Percentiles rank a stretch among this genome's conserved stretches.
phyloP scores from a whole-genome alignment of 495 filamentous ascomycete species.

The Penicillium roqueforti region DNA sequence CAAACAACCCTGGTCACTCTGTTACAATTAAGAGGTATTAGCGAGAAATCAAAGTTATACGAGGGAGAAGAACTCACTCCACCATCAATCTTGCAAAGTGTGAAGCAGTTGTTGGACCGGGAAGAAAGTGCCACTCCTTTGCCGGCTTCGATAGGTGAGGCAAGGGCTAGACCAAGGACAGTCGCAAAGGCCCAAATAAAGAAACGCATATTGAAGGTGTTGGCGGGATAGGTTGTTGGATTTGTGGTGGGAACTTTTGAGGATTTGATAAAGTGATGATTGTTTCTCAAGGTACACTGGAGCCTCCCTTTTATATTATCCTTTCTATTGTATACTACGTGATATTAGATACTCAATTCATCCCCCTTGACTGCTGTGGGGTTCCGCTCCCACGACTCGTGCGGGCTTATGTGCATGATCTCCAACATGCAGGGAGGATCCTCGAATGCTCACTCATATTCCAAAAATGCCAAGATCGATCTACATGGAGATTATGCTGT shows the following conservation, averaged over 20 bases:
- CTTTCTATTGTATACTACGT: not conserved
- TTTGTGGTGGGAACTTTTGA: too few relatives aligned
- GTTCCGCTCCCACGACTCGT: not conserved
- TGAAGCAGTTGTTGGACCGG: not conserved
- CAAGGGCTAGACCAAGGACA: not conserved
- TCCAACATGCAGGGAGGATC: not conserved
- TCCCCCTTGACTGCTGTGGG: not conserved
- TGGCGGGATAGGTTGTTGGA: not conserved
- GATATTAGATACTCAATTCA: not conserved
- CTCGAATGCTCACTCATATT: not conserved
- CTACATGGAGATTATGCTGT: not conserved
- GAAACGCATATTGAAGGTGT: not conserved
- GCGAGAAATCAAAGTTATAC: not conserved
- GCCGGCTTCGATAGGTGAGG: not conserved
- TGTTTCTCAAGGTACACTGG: not conserved
- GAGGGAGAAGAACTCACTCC: not conserved
- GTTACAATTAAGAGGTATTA: not conserved
- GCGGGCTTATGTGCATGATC: not conserved
- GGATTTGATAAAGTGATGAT: not conserved
- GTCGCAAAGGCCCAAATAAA: not conserved
- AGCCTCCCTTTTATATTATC: not conserved
- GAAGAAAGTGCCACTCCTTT: not conserved
- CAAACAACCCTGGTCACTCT: not conserved
- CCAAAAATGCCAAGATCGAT: not conserved
- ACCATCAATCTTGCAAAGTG: slow-evolving; percentile 1